A percentile compares a stretch with the other conserved stretches of the same genome.
These are phyloP conservation scores for Artemisia annua DNA, from an alignment of 129 eudicot genomes.

Conservation along the genomic window DNA sequence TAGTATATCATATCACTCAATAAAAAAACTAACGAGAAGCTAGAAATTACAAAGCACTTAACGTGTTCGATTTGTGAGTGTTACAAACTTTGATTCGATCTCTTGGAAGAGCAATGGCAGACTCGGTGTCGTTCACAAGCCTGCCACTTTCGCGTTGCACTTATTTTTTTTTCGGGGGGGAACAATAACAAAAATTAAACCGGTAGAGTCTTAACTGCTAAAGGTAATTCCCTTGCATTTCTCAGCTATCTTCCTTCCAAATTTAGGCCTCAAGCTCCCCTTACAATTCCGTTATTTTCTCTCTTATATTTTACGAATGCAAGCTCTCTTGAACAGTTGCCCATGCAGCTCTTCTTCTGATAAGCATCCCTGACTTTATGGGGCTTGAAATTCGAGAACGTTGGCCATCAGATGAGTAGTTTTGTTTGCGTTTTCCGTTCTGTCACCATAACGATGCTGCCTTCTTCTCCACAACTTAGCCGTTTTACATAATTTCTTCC, in stretches of 20 bases:
- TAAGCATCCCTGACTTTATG: conserved; percentile 27
- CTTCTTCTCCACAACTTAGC: conserved; percentile 30
- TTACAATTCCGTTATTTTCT: not conserved
- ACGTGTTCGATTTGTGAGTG: not conserved
- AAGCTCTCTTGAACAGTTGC: conserved; percentile 27
- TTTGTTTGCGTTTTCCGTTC: conserved; percentile 19
- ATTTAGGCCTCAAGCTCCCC: conserved; percentile 30
- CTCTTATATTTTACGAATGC: conserved; percentile 34
- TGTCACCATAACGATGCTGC: conserved; percentile 31
- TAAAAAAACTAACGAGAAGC: too few relatives aligned
- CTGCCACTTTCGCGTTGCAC: too few relatives aligned
- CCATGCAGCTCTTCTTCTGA: conserved; percentile 30
- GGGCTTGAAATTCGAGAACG: conserved; percentile 9
- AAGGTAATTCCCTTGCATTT: conserved; percentile 24
- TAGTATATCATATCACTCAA: too few relatives aligned
- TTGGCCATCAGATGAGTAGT: conserved; percentile 31
- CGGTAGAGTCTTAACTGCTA: conserved; percentile 2
- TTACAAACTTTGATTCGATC: not conserved
- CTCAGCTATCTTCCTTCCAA: conserved; percentile 25
- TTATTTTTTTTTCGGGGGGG: too few relatives aligned
- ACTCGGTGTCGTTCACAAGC: too few relatives aligned
- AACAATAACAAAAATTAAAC: too few relatives aligned
- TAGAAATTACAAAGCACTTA: too few relatives aligned
- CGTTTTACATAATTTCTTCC: conserved; percentile 29
- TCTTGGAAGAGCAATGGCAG: conserved; percentile 17